Evolutionary conservation across 768 basidiomycete species (phyloP).

Genomic region (Mycena capillaripes): DNA sequence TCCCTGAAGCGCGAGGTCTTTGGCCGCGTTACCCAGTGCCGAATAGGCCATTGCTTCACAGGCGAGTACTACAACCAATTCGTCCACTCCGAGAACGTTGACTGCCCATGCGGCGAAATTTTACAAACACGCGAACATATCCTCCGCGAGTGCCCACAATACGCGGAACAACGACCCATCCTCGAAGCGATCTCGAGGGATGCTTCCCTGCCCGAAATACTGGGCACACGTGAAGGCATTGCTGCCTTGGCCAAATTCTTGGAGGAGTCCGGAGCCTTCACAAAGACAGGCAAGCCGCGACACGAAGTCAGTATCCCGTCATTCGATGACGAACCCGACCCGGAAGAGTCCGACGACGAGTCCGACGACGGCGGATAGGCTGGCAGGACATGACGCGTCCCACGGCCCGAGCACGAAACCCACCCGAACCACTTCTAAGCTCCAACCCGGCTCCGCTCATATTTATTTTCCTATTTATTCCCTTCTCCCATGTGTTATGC

Average conservation of each 20-base stretch:
- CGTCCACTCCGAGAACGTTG: conserved; percentile 32
- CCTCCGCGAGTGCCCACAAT: too few relatives aligned
- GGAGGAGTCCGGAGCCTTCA: conserved; percentile 36
- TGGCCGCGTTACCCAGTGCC: conserved; percentile 41
- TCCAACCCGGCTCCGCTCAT: too few relatives aligned
- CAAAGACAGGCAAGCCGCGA: too few relatives aligned
- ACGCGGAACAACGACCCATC: conserved; percentile 21
- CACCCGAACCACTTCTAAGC: neutral
- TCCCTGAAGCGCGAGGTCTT: conserved; percentile 39
- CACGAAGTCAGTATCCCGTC: too few relatives aligned
- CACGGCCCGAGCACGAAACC: neutral
- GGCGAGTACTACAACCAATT: conserved; percentile 45
- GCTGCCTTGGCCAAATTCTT: conserved; percentile 40
- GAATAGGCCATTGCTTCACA: conserved; percentile 44
- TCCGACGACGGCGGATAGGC: too few relatives aligned
- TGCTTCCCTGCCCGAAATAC: too few relatives aligned
- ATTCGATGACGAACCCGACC: too few relatives aligned
- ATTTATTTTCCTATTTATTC: too few relatives aligned
- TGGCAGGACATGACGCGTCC: neutral
- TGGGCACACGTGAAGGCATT: conserved; percentile 39
- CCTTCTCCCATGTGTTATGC: too few relatives aligned
- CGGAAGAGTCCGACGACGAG: too few relatives aligned
- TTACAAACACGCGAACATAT: too few relatives aligned
- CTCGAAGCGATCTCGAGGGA: conserved; percentile 23
- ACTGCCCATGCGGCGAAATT: too few relatives aligned